A percentile compares a stretch with the other conserved stretches of the same genome.
phyloP scores from a whole-genome alignment of 177 flowering plant genomes.

The Vitis hybrid region DNA sequence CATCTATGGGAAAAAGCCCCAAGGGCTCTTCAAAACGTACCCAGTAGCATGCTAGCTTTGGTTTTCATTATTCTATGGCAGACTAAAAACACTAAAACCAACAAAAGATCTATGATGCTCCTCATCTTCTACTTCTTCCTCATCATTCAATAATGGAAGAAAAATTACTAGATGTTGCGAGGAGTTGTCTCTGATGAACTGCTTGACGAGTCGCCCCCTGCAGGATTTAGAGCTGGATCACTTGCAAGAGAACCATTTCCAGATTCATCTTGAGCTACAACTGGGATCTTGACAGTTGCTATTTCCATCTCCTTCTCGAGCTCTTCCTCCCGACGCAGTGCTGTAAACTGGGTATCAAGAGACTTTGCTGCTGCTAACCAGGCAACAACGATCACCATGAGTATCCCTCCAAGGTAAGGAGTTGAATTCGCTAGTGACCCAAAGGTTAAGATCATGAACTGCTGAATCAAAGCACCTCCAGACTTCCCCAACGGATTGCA shows the following conservation, averaged over 20 bases:
- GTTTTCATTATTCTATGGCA: slow-evolving; percentile 14
- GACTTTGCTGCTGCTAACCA: slow-evolving; percentile 93
- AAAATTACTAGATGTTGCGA: slow-evolving; percentile 20
- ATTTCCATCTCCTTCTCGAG: slow-evolving; percentile 82
- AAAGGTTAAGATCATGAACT: slow-evolving; percentile 91
- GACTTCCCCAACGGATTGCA: slow-evolving; percentile 98
- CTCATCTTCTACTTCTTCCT: slow-evolving; percentile 11
- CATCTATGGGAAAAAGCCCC: slow-evolving; percentile 3
- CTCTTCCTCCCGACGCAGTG: slow-evolving; percentile 77
- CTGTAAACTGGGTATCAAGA: slow-evolving; percentile 76
- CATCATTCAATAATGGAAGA: not conserved
- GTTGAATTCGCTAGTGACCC: slow-evolving; percentile 97
- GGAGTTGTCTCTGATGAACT: slow-evolving; percentile 44
- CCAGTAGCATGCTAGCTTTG: slow-evolving; percentile 7
- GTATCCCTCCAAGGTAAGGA: slow-evolving; percentile 89
- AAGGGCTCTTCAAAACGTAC: not conserved
- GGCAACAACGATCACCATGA: slow-evolving; percentile 76
- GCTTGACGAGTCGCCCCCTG: slow-evolving; percentile 38
- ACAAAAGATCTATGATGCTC: slow-evolving; percentile 4
- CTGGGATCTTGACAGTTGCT: slow-evolving; percentile 63
- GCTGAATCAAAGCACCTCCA: slow-evolving; percentile 96
- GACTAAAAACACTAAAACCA: slow-evolving; percentile 13
- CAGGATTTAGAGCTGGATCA: slow-evolving; percentile 28
- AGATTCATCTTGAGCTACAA: slow-evolving; percentile 40
- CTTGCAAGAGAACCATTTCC: slow-evolving; percentile 50